These are phyloP conservation scores for Chiua sp. DNA, from an alignment of 1,284 basidiomycete genomes.

Conservation along the genomic window DNA sequence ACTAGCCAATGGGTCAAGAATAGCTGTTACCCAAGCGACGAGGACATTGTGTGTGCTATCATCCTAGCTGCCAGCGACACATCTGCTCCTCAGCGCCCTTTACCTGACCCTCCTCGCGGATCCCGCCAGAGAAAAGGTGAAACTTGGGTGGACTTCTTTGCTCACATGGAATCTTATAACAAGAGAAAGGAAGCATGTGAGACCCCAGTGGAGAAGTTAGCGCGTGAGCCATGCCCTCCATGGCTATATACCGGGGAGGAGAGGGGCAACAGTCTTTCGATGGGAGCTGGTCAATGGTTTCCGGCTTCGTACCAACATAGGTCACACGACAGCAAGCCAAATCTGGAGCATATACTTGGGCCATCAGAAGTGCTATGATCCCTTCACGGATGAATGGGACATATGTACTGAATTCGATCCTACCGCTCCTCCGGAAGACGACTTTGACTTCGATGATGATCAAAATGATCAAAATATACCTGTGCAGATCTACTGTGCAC, in stretches of 20 bases:
- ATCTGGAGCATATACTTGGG: not conserved
- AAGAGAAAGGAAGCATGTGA: not conserved
- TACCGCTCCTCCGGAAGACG: not conserved
- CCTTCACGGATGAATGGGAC: constrained; percentile 4
- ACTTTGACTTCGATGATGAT: not conserved
- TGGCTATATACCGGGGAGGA: not conserved
- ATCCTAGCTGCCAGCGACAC: not conserved
- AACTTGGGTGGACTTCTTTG: constrained; percentile 3
- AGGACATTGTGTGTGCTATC: not conserved
- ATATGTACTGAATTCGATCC: constrained; percentile 2
- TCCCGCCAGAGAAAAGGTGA: constrained; percentile 1
- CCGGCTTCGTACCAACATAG: not conserved
- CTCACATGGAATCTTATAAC: not conserved
- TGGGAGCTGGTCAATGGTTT: constrained; percentile 2
- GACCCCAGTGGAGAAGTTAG: not conserved
- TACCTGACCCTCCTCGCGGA: not conserved
- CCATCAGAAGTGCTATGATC: not conserved
- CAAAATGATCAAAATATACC: not conserved
- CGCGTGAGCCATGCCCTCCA: not conserved
- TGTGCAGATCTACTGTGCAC: not conserved
- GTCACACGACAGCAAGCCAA: not conserved
- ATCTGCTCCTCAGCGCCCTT: not conserved
- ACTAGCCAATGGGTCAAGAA: not conserved
- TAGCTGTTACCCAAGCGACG: not conserved
- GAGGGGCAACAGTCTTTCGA: not conserved